A percentile compares a stretch with the other conserved stretches of the same genome.
phyloP scores from a whole-genome alignment of 2,329 filamentous ascomycete species.

The Calonectria multiphialidica region DNA sequence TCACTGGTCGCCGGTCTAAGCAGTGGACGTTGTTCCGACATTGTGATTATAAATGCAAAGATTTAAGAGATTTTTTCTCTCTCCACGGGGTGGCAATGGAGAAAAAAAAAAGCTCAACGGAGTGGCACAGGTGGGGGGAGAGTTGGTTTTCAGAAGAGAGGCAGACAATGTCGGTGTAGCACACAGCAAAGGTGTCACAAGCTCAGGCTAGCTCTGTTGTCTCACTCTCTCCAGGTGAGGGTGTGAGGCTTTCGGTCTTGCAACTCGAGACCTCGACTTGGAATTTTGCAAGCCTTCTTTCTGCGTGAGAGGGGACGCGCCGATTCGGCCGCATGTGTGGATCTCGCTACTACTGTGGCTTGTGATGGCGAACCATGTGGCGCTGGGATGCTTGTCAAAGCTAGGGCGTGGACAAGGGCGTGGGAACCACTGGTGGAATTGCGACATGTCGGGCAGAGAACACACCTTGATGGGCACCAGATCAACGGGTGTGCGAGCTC shows the following conservation, averaged over 20 bases:
- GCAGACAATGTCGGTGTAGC: not conserved
- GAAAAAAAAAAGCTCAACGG: not conserved
- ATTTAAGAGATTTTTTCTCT: not conserved
- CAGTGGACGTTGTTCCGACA: not conserved
- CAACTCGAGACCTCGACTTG: not conserved
- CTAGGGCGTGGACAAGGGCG: not conserved
- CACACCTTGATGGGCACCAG: not conserved
- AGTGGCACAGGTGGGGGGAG: not conserved
- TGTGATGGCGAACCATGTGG: not conserved
- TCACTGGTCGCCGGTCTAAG: not conserved
- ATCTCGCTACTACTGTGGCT: not conserved
- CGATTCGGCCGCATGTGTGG: not conserved
- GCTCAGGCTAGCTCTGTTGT: not conserved
- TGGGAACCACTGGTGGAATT: not conserved
- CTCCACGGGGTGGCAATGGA: not conserved
- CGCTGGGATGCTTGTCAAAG: not conserved
- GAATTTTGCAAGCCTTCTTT: not conserved
- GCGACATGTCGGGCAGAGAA: not conserved
- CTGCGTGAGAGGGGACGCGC: not conserved
- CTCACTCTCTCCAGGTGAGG: not conserved
- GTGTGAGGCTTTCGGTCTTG: not conserved
- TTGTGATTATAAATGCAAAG: not conserved
- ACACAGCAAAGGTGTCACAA: not conserved
- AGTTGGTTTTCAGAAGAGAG: not conserved
- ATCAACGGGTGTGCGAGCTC: not conserved